These are phyloP conservation scores for Porcisia deanei DNA, from an alignment of 208 protist species.

Conservation along the genomic window DNA sequence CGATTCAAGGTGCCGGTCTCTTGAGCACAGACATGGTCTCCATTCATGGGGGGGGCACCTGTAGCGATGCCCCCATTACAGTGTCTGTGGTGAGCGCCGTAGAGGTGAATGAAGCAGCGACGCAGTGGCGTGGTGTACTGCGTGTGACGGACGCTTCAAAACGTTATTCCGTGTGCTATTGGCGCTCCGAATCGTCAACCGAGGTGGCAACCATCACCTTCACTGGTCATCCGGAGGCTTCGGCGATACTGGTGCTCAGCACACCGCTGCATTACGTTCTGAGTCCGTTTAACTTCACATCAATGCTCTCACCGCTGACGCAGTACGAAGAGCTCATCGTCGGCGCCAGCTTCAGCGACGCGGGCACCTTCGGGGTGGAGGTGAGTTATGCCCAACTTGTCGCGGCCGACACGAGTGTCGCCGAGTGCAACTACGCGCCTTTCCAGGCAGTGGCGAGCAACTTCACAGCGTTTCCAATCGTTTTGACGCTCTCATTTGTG, in stretches of 20 bases:
- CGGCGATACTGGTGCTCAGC: conserved; percentile 45
- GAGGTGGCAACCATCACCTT: conserved; percentile 64
- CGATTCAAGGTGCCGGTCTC: conserved; percentile 63
- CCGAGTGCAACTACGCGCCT: conserved; percentile 84
- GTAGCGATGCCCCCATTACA: conserved; percentile 48
- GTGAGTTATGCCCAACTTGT: conserved; percentile 52
- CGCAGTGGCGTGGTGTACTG: conserved; percentile 73
- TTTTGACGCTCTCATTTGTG: conserved; percentile 19
- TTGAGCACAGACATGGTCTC: conserved; percentile 40
- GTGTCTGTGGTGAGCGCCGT: conserved; percentile 27
- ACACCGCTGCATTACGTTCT: conserved; percentile 72
- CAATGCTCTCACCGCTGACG: conserved; percentile 35
- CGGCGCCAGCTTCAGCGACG: conserved; percentile 42
- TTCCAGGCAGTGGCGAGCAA: conserved; percentile 42
- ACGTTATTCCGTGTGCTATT: conserved; percentile 78
- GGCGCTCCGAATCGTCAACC: conserved; percentile 45
- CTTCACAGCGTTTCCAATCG: conserved; percentile 26
- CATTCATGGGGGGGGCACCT: conserved; percentile 40
- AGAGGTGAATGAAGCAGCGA: conserved; percentile 33
- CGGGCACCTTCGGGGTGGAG: conserved; percentile 8
- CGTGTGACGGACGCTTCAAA: conserved; percentile 41
- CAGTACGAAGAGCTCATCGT: conserved; percentile 79
- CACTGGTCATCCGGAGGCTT: conserved; percentile 22
- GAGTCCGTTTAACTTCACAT: conserved; percentile 49
- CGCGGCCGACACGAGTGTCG: conserved; percentile 30